Evolutionary conservation across 2,329 filamentous ascomycete genomes (phyloP).

Genomic region (Xylariales sp.): DNA sequence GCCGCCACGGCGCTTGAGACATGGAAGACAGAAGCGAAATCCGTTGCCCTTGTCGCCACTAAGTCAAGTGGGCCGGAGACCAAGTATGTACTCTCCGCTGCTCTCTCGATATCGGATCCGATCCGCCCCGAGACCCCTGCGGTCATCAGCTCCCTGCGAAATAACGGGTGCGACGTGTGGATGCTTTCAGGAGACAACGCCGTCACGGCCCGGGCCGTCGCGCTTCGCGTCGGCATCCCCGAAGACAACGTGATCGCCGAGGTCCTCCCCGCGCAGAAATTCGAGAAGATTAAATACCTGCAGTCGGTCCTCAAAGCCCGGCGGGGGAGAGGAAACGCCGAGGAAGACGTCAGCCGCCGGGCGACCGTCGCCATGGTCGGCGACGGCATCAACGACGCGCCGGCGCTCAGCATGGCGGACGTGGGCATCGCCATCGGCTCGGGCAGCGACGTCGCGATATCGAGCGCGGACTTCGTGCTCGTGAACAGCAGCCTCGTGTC

Average conservation of each 20-base stretch:
- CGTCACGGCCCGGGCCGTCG: slow-evolving; percentile 86
- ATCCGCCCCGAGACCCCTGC: slow-evolving; percentile 77
- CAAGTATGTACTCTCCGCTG: slow-evolving; percentile 66
- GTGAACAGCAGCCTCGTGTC: slow-evolving; percentile 76
- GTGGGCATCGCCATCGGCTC: slow-evolving; percentile 86
- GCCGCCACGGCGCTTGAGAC: slow-evolving; percentile 56
- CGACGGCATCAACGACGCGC: slow-evolving; percentile 90
- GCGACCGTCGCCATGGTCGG: slow-evolving; percentile 83
- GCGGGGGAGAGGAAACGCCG: slow-evolving; percentile 33
- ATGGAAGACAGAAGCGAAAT: slow-evolving; percentile 74
- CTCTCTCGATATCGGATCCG: slow-evolving; percentile 83
- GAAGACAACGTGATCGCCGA: slow-evolving; percentile 82
- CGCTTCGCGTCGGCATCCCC: slow-evolving; percentile 78
- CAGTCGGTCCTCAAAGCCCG: slow-evolving; percentile 63
- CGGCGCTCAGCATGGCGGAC: slow-evolving; percentile 82
- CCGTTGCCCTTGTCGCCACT: slow-evolving; percentile 69
- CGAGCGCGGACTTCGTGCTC: slow-evolving; percentile 83
- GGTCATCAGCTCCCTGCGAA: slow-evolving; percentile 73
- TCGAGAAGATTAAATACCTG: slow-evolving; percentile 74
- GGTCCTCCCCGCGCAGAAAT: slow-evolving; percentile 86
- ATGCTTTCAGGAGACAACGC: slow-evolving; percentile 94
- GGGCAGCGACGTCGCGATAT: slow-evolving; percentile 86
- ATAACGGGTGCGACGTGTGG: slow-evolving; percentile 79
- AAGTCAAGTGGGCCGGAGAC: slow-evolving; percentile 42
- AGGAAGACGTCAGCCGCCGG: slow-evolving; percentile 49